These are phyloP conservation scores for Fusarium buharicum DNA, from an alignment of 2,329 filamentous ascomycete genomes.

Conservation along the genomic window DNA sequence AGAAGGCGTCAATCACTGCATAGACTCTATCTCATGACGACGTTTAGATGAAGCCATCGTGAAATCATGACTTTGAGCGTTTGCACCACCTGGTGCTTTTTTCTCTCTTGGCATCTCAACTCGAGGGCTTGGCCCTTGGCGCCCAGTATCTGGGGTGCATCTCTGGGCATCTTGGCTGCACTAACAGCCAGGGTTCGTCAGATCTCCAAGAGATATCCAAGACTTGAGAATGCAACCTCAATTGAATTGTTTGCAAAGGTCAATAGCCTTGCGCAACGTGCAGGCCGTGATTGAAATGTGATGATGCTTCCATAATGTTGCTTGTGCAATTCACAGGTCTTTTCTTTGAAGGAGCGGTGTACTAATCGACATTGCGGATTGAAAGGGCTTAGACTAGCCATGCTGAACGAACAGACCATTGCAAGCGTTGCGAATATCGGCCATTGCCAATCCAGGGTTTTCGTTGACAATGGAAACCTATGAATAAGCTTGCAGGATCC, in stretches of 20 bases:
- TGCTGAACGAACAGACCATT: no score
- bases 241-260: background rate
- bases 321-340: background rate
- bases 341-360: conserved; percentile 11
- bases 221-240: conserved; percentile 27
- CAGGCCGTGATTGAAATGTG: background rate
- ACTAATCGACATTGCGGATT: background rate
- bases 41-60: conserved; percentile 23
- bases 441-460: conserved; percentile 5
- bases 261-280: background rate
- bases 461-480: conserved; percentile 8
- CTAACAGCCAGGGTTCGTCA: conserved; percentile 25
- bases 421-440: background rate
- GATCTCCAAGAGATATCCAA: conserved; percentile 46
- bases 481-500: conserved; percentile 23
- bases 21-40: background rate
- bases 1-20: background rate
- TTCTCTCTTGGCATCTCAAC: conserved; percentile 39
- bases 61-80: conserved; percentile 10
- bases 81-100: conserved; percentile 43
- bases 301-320: background rate
- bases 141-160: conserved; percentile 37
- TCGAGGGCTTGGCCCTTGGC: conserved; percentile 42
- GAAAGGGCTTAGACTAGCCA: no score
- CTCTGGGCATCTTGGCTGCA: conserved; percentile 43